These are phyloP conservation scores for Catenaria anguillulae DNA, from an alignment of 371 early-diverging fungal genomes.

Conservation along the genomic window DNA sequence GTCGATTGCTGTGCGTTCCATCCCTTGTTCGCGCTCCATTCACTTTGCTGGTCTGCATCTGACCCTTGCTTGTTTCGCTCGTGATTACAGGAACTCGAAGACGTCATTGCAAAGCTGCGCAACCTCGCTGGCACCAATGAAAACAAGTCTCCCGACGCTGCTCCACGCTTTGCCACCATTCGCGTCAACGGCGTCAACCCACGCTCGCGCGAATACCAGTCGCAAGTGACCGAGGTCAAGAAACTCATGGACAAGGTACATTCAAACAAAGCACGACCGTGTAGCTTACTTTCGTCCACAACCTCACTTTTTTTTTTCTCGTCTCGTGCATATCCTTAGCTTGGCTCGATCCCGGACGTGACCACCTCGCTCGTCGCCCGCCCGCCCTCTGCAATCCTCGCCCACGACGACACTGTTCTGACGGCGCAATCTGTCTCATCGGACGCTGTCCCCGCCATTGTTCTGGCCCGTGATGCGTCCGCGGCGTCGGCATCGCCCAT, in stretches of 20 bases:
- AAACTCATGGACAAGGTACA: background rate
- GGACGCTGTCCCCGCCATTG: background rate
- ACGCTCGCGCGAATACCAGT: background rate
- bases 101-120: background rate
- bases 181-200: background rate
- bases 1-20: too few relatives aligned
- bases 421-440: background rate
- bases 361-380: background rate
- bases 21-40: too few relatives aligned
- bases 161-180: background rate
- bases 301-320: too few relatives aligned
- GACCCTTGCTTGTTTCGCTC: too few relatives aligned
- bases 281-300: too few relatives aligned
- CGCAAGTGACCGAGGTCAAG: background rate
- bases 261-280: too few relatives aligned
- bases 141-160: too few relatives aligned
- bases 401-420: too few relatives aligned
- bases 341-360: background rate
- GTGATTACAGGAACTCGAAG: background rate
- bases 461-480: background rate
- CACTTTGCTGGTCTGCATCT: too few relatives aligned
- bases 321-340: too few relatives aligned
- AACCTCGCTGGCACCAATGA: background rate
- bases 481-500: background rate
- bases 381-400: background rate